Percentiles rank a stretch among this genome's conserved stretches.
phyloP scores from a whole-genome alignment of 768 basidiomycete genomes.

The Hortiboletus campestris region DNA sequence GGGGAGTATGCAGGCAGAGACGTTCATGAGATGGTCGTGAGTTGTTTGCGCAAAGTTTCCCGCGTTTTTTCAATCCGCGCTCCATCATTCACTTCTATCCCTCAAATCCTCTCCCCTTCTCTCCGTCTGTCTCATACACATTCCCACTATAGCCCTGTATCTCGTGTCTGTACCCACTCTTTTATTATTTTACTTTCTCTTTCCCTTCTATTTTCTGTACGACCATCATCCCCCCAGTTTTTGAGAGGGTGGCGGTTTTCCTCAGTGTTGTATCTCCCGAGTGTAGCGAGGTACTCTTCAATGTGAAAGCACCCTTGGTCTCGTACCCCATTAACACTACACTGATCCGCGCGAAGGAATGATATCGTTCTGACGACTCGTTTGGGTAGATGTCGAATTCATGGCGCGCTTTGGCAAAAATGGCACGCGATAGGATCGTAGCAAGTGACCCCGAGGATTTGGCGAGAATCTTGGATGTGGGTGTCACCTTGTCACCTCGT shows the following conservation, averaged over 20 bases:
- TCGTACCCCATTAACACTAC: neutral
- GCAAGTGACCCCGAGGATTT: conserved; percentile 68
- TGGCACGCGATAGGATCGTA: conserved; percentile 79
- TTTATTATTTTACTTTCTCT: conserved; percentile 19
- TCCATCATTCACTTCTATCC: conserved; percentile 8
- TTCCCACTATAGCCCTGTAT: conserved; percentile 20
- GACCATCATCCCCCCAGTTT: conserved; percentile 10
- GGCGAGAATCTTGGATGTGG: conserved; percentile 61
- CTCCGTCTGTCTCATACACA: conserved; percentile 9
- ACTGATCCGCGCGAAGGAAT: neutral
- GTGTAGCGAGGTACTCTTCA: conserved; percentile 23
- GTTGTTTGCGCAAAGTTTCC: conserved; percentile 28
- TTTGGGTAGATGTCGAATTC: conserved; percentile 75
- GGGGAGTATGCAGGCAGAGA: conserved; percentile 75
- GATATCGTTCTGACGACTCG: conserved; percentile 11
- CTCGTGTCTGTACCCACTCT: conserved; percentile 19
- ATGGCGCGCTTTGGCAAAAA: conserved; percentile 80
- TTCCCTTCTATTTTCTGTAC: conserved; percentile 24
- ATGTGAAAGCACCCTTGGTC: conserved; percentile 3
- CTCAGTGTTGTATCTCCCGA: conserved; percentile 22
- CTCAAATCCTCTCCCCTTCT: conserved; percentile 4
- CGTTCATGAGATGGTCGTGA: conserved; percentile 79
- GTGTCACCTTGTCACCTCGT: conserved; percentile 21
- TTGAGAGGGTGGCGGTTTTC: conserved; percentile 9
- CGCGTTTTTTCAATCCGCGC: conserved; percentile 7